These are phyloP conservation scores for Rossbeevera mucosa DNA, from an alignment of 768 basidiomycete genomes.

Conservation along the genomic window DNA sequence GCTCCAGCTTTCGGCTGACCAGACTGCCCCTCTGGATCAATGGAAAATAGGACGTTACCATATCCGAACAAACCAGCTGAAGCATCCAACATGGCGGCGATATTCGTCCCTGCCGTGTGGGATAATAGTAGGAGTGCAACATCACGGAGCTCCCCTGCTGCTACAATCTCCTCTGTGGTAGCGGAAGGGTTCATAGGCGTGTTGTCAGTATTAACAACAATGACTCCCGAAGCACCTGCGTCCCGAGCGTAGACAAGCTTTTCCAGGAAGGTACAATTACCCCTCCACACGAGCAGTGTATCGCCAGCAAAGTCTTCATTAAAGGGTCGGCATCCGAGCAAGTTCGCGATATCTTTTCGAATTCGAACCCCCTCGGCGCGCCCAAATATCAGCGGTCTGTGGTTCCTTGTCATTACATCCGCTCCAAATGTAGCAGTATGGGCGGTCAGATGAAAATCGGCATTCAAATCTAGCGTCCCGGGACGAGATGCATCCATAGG, in stretches of 20 bases:
- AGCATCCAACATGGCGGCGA: slow-evolving; percentile 53
- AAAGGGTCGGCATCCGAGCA: slow-evolving; percentile 58
- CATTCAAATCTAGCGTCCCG: slow-evolving; percentile 33
- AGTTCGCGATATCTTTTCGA: slow-evolving; percentile 48
- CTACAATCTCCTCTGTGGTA: slow-evolving; percentile 49
- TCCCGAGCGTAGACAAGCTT: slow-evolving; percentile 68
- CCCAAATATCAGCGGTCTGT: slow-evolving; percentile 41
- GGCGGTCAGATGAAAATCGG: slow-evolving; percentile 51
- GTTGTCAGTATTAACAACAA: slow-evolving; percentile 69
- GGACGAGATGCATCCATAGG: slow-evolving; percentile 40
- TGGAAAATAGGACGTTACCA: slow-evolving; percentile 48
- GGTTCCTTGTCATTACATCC: slow-evolving; percentile 38
- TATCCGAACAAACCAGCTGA: slow-evolving; percentile 40
- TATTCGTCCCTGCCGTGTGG: slow-evolving; percentile 44
- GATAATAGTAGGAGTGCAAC: slow-evolving; percentile 58
- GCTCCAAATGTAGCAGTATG: slow-evolving; percentile 70
- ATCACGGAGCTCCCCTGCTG: slow-evolving; percentile 53
- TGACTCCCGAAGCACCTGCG: slow-evolving; percentile 71
- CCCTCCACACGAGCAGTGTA: slow-evolving; percentile 64
- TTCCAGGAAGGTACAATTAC: slow-evolving; percentile 83
- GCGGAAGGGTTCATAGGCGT: slow-evolving; percentile 62
- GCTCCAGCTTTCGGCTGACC: slow-evolving; percentile 15
- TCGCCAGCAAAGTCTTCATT: slow-evolving; percentile 42
- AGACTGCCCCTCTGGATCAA: slow-evolving; percentile 39
- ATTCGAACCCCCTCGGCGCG: slow-evolving; percentile 52